Evolutionary conservation across 2,329 filamentous ascomycete genomes (phyloP).

Genomic region (Fusarium aywerte): DNA sequence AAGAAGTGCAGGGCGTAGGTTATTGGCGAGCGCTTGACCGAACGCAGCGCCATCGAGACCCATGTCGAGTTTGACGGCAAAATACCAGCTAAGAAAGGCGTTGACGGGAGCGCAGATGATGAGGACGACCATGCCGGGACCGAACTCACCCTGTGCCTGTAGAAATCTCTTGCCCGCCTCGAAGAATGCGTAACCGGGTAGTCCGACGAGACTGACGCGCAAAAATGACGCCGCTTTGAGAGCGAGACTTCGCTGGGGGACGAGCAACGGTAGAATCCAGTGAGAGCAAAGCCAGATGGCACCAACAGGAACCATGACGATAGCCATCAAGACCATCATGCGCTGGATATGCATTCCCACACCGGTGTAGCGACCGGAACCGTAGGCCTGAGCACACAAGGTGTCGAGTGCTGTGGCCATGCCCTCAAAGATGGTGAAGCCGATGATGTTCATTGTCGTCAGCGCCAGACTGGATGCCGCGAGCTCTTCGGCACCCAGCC

Average conservation of each 20-base stretch:
- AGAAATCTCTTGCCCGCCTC: conserved; percentile 66
- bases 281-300: conserved; percentile 61
- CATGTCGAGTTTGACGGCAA: conserved; percentile 57
- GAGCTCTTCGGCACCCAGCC: conserved; percentile 63
- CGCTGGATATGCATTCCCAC: conserved; percentile 65
- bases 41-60: conserved; percentile 63
- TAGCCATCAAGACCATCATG: conserved; percentile 62
- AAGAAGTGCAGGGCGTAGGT: conserved; percentile 60
- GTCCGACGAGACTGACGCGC: conserved; percentile 59
- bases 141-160: conserved; percentile 65
- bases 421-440: conserved; percentile 55
- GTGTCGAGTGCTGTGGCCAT: conserved; percentile 48
- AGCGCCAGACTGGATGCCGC: conserved; percentile 63
- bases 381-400: conserved; percentile 44
- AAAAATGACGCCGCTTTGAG: conserved; percentile 62
- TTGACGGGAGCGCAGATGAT: conserved; percentile 61
- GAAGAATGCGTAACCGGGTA: conserved; percentile 65
- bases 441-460: conserved; percentile 67
- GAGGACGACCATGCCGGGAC: conserved; percentile 60
- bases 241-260: conserved; percentile 60
- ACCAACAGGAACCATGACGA: conserved; percentile 61
- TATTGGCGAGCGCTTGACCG: conserved; percentile 60
- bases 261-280: conserved; percentile 57
- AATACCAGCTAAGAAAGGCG: conserved; percentile 60
- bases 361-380: conserved; percentile 56